Evolutionary conservation across 2,329 filamentous ascomycete genomes (phyloP).

Genomic region (Penicillium frequentans): DNA sequence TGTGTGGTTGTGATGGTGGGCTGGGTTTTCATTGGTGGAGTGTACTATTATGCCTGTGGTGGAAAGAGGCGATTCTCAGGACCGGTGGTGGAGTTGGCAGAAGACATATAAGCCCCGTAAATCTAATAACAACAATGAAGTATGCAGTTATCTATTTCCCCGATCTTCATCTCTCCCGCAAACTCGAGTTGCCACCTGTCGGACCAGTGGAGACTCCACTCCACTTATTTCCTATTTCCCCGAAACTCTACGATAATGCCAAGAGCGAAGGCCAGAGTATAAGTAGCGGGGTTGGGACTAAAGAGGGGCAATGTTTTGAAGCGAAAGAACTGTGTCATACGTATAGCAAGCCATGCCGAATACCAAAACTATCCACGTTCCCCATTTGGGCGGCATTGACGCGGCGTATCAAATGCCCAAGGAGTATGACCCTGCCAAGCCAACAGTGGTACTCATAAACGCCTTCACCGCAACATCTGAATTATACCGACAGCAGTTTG

Average conservation of each 20-base stretch:
- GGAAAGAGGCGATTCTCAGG: constrained; percentile 17
- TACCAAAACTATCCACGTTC: constrained; percentile 42
- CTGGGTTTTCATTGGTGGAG: constrained; percentile 15
- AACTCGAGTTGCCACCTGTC: neutral
- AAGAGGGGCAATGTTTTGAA: neutral
- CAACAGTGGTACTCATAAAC: constrained; percentile 54
- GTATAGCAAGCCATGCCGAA: constrained; percentile 17
- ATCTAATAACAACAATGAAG: neutral
- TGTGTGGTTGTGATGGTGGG: constrained; percentile 20
- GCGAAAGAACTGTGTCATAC: neutral
- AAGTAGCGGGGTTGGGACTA: neutral
- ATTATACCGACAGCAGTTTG: constrained; percentile 45
- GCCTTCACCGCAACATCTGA: constrained; percentile 52
- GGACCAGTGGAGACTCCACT: neutral
- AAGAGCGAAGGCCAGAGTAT: neutral
- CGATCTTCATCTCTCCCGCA: neutral
- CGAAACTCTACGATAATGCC: neutral
- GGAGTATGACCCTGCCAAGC: constrained; percentile 51
- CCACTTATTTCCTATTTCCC: constrained; percentile 1
- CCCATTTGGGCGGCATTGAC: constrained; percentile 52
- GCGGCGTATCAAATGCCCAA: constrained; percentile 50
- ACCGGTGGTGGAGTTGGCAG: constrained; percentile 12
- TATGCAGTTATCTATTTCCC: neutral
- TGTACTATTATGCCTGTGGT: constrained; percentile 17
- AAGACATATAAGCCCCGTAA: neutral